A percentile compares a stretch with the other conserved stretches of the same genome.
phyloP scores from a whole-genome alignment of 148 eudicot species.

The Arbutus unedo region DNA sequence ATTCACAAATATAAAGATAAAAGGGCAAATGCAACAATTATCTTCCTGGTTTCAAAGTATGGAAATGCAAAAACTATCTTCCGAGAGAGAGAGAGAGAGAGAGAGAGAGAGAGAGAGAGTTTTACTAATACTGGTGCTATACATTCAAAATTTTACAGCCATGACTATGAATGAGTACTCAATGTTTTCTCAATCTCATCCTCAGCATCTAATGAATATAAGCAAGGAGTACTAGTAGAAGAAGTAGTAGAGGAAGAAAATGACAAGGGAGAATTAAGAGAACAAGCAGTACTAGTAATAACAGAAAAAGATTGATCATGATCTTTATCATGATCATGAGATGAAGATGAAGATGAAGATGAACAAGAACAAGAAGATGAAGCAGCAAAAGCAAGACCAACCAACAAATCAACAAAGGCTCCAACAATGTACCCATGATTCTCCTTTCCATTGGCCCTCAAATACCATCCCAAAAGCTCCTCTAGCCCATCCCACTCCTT shows the following conservation, averaged over 20 bases:
- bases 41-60: too few species aligned
- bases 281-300: background rate
- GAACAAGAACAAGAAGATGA: background rate
- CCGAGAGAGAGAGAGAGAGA: background rate
- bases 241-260: conserved; percentile 33
- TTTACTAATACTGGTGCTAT: background rate
- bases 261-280: conserved; percentile 33
- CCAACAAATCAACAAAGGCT: conserved; percentile 79
- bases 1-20: too few species aligned
- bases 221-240: conserved; percentile 42
- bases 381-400: conserved; percentile 26
- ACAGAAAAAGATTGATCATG: conserved; percentile 11
- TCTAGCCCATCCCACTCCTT: conserved; percentile 61
- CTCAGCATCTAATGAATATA: conserved; percentile 47
- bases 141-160: background rate
- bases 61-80: too few species aligned
- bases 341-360: conserved; percentile 13
- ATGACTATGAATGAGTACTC: background rate
- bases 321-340: background rate
- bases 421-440: conserved; percentile 70
- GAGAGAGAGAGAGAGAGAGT: background rate
- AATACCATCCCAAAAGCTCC: conserved; percentile 62
- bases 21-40: too few species aligned
- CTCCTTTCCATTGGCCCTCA: conserved; percentile 49
- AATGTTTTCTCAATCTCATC: conserved; percentile 30